Evolutionary conservation across 2,329 filamentous ascomycete species (phyloP), one percentile per base, ranked within the genome.

Genomic region (Xylaria sp.): DNA sequence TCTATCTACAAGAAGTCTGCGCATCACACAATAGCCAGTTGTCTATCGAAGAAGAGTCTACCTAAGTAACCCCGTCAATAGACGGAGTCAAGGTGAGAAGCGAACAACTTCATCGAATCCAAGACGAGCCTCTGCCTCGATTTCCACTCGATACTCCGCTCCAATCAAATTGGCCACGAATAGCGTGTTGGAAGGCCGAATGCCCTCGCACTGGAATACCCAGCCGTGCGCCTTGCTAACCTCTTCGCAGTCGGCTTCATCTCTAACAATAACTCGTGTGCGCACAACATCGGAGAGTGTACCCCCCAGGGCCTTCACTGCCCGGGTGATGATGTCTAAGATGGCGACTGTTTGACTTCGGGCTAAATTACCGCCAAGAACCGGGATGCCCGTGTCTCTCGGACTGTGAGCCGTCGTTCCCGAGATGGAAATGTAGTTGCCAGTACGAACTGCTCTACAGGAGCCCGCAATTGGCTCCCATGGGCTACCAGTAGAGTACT

Each of bases 381-480:
- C 66, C 9, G 60, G 48, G 8, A 68, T 25, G 3, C 21, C 29
- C 2, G 54, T 4, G 15, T 44, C 29, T 4, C 67, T 41, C 5
- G 70, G 68, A 19, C 64, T 64, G 41, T 71, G 73, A n/a, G 73
- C 72, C 6, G 73, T 75, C 10, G 73, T 75, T n/a, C 73, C 72
- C 1, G 73, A 74, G 17, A 75, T 57, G 3, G 64, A 69, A 17
- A 74, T 70, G 9, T 35, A 43, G 48, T 70, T 62, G 11, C 66
- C 68, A 1, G 62, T 66, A 7, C 73, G 69, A 2, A 74, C 69
- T 4, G 73, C 73, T 25, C 72, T 68, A 25, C 62, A 74, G 60
- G 73, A 74, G 11, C 72, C 71, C 5, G 70, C 71, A 25, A 75
- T 72, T 1, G 69, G 67, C 58, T 75, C 73, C 73, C 73, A 74